Base-by-base conservation (phyloP, 1,284 basidiomycete species). In the Papiliotrema nemorosa region DNA sequence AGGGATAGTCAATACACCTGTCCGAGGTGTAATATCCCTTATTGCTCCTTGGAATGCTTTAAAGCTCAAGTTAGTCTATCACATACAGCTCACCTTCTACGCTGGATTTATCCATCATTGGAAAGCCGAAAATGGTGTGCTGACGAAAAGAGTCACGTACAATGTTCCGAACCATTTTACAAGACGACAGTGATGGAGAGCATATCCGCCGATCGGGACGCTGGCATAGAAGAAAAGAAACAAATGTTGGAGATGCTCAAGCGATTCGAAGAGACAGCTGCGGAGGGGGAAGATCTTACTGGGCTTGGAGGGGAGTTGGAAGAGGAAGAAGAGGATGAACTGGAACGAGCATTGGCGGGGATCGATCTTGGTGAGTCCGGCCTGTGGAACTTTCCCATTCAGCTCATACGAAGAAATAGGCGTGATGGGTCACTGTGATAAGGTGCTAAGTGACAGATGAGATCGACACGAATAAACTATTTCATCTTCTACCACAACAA, bases 161-260 rank as follows among this genome's bases (percentile, higher is more conserved):
- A 75, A 61, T 75, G 73, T 54, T 73, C 71, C 1, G 73, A 75
- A 49, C 67, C 70, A 41, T 75, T 75, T 55, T 75, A 75, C 59
- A 59, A 60, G 25, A 44, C 63, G 3, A 69, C 71, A 1, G 62
- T 75, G 12, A 47, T 64, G 29, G 59, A 67, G 9, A 50, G 55
- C 21, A 72, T 75, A 27, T 55, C 63, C 5, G 50, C 61, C 0
- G 67, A 72, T 48, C 64, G 67, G 0, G 46, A 55, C 10, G 65
- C 62, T 1, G 66, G 59, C 3, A 13, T 53, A 7, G 67, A 66
- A 20, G 70, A 75, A 53, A 73, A 73, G 56, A 61, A 59, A 18
- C 50, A 52, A 44, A 74, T 74, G 72, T 55, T 75, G 46, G 68
- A 69, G 31, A 73, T 73, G 70, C 57, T 75, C 5, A 47, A 59